phyloP scores from a whole-genome alignment of 495 filamentous ascomycete species.

The Aspergillus cavernicola region DNA sequence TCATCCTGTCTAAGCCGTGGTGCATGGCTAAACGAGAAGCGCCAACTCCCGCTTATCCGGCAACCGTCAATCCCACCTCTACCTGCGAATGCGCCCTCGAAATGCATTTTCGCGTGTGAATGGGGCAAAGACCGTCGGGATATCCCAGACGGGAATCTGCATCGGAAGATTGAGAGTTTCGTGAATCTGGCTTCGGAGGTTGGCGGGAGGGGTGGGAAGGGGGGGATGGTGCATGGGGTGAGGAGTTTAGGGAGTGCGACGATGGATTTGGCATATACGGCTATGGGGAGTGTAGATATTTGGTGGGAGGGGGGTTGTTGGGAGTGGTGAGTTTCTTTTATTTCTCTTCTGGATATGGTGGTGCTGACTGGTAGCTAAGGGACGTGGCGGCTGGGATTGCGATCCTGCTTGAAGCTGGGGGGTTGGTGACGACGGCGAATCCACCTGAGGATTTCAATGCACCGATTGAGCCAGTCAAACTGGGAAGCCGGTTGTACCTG shows the following conservation, averaged over 20 bases:
- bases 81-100: slow-evolving; percentile 56
- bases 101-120: slow-evolving; percentile 67
- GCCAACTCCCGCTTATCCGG: slow-evolving; percentile 53
- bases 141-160: slow-evolving; percentile 55
- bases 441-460: slow-evolving; percentile 53
- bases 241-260: slow-evolving; percentile 59
- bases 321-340: slow-evolving; percentile 44
- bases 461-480: slow-evolving; percentile 50
- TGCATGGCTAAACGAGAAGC: slow-evolving; percentile 62
- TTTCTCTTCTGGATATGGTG: background rate
- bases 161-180: slow-evolving; percentile 66
- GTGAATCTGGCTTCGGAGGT: slow-evolving; percentile 64
- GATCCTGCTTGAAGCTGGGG: slow-evolving; percentile 58
- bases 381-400: slow-evolving; percentile 55
- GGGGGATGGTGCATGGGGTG: slow-evolving; percentile 59
- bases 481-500: slow-evolving; percentile 63
- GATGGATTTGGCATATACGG: slow-evolving; percentile 53
- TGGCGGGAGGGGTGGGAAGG: slow-evolving; percentile 55
- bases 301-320: slow-evolving; percentile 60
- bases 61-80: slow-evolving; percentile 54
- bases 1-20: slow-evolving; percentile 57
- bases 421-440: slow-evolving; percentile 63
- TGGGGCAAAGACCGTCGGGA: slow-evolving; percentile 71
- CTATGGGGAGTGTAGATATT: slow-evolving; percentile 55
- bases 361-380: slow-evolving; percentile 13